Percentiles rank a stretch among this genome's conserved stretches.
These are phyloP conservation scores for Actinomucor elegans DNA, from an alignment of 371 early-diverging fungal genomes.

Conservation along the genomic window DNA sequence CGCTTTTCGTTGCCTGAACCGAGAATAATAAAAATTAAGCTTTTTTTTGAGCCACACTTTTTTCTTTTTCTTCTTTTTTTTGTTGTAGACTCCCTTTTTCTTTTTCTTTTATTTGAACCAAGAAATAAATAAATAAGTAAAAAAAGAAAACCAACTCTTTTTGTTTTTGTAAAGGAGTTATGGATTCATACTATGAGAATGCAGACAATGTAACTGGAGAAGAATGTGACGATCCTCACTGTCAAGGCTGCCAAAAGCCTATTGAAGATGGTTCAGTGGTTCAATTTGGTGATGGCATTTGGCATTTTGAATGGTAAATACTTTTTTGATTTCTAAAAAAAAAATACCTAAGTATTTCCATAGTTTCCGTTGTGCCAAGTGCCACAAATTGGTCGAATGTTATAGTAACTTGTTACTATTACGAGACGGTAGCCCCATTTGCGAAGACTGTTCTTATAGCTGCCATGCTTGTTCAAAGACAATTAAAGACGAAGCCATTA, in stretches of 20 bases:
- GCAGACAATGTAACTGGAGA: constrained; percentile 22
- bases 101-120: not conserved
- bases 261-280: constrained; percentile 86
- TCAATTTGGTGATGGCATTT: constrained; percentile 83
- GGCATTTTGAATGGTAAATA: constrained; percentile 53
- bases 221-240: constrained; percentile 58
- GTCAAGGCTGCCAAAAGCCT: constrained; percentile 71
- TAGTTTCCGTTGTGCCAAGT: constrained; percentile 82
- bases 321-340: not conserved
- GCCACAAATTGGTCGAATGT: constrained; percentile 72
- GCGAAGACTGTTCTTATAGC: constrained; percentile 85
- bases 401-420: constrained; percentile 80
- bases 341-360: constrained; percentile 7
- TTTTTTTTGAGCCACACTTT: not conserved
- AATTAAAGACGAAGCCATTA: constrained; percentile 87
- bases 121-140: too few relatives aligned
- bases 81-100: not conserved
- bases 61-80: constrained; percentile 3
- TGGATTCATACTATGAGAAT: constrained; percentile 33
- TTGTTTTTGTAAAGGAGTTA: constrained; percentile 1
- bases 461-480: constrained; percentile 79
- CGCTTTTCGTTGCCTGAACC: not conserved
- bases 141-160: too few relatives aligned
- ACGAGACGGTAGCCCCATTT: constrained; percentile 82
- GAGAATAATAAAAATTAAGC: not conserved